phyloP scores from a whole-genome alignment of 2,329 filamentous ascomycete species.

The Fusarium pilosicola region DNA sequence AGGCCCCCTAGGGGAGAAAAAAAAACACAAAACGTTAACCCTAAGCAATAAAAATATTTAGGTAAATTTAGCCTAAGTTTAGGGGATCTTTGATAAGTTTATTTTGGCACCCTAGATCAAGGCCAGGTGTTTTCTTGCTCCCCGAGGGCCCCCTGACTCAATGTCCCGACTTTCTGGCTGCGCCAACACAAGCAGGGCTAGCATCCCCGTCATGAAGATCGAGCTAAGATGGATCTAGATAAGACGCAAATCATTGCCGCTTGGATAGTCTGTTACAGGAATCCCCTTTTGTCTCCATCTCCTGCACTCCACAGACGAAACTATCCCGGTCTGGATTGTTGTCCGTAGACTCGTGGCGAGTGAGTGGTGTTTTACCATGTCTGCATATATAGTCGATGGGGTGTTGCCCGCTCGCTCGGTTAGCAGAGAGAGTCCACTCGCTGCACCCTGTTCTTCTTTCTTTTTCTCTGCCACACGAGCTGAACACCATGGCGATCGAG shows the following conservation, averaged over 20 bases:
- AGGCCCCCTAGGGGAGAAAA: too few species aligned
- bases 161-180: background rate
- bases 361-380: background rate
- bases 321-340: constrained; percentile 10
- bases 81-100: too few species aligned
- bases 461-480: background rate
- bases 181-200: background rate
- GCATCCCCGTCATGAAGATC: background rate
- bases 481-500: constrained; percentile 10
- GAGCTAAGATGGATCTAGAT: background rate
- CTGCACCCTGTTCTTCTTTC: background rate
- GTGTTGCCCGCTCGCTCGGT: background rate
- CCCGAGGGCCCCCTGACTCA: background rate
- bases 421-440: background rate
- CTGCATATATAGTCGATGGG: constrained; percentile 3
- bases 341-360: background rate
- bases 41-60: too few species aligned
- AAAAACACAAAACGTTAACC: too few species aligned
- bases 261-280: background rate
- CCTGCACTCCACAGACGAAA: background rate
- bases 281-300: background rate
- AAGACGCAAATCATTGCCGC: background rate
- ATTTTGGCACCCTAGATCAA: too few species aligned
- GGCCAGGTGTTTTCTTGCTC: too few species aligned
- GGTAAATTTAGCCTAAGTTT: too few species aligned